A percentile compares a stretch with the other conserved stretches of the same genome.
These are phyloP conservation scores for Fusarium dlaminii DNA, from an alignment of 2,329 filamentous ascomycete species.

Conservation along the genomic window DNA sequence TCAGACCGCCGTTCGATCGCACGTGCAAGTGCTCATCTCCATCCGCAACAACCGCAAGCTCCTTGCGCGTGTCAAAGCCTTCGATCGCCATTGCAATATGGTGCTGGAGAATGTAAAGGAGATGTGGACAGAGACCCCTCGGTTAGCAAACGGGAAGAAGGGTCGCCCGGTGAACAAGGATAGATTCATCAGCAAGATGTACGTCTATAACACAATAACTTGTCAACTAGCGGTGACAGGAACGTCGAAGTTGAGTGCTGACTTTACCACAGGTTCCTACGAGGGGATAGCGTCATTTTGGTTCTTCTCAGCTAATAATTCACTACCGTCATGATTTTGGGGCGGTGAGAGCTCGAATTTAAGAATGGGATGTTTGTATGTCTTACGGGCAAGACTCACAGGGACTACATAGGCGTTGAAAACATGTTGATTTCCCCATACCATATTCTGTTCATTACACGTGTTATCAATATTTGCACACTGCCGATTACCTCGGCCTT, in stretches of 20 bases:
- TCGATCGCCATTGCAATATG: conserved; percentile 99
- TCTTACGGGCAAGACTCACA: conserved; percentile 45
- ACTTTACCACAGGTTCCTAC: conserved; percentile 72
- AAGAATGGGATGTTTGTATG: conserved; percentile 42
- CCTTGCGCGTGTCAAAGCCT: conserved; percentile 95
- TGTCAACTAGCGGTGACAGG: conserved; percentile 18
- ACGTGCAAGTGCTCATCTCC: conserved; percentile 95
- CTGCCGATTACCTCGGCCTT: not conserved
- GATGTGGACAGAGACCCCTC: conserved; percentile 98
- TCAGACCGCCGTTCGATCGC: conserved; percentile 93
- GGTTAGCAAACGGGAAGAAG: conserved; percentile 84
- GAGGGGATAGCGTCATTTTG: conserved; percentile 88
- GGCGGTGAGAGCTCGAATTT: conserved; percentile 35
- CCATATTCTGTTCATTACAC: conserved; percentile 6
- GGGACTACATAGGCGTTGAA: conserved; percentile 53
- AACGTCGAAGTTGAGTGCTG: conserved; percentile 15
- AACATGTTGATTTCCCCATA: conserved; percentile 42
- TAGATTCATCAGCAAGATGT: conserved; percentile 98
- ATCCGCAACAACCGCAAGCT: conserved; percentile 99
- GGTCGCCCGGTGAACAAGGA: conserved; percentile 96
- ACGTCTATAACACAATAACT: conserved; percentile 48
- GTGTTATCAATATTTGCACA: conserved; percentile 7
- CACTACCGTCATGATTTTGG: conserved; percentile 22
- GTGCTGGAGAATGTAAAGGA: conserved; percentile 92
- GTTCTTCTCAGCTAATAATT: conserved; percentile 76